These are phyloP conservation scores for Eucalyptus caleyi DNA, from an alignment of 345 rosid species.

Conservation along the genomic window DNA sequence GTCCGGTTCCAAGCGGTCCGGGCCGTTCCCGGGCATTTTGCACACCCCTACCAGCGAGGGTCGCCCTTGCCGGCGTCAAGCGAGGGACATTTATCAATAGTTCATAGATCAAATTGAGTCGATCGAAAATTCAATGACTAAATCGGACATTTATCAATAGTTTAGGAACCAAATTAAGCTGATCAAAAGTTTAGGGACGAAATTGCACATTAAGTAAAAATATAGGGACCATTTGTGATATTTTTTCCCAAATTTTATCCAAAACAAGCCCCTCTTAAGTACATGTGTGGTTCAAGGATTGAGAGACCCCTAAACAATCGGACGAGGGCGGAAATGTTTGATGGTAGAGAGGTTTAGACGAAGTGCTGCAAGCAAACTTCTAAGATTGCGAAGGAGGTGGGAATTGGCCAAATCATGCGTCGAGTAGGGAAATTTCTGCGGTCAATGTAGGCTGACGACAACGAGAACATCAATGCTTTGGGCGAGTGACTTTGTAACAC, in stretches of 20 bases:
- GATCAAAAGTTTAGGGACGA: too few relatives aligned
- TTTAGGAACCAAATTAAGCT: accelerated
- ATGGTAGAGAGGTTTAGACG: not conserved
- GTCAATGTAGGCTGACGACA: not conserved
- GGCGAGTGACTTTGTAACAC: not conserved
- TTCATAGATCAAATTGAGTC: accelerated
- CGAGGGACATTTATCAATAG: too few relatives aligned
- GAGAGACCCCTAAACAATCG: not conserved
- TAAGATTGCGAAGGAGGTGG: not conserved
- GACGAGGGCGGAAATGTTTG: not conserved
- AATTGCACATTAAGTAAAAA: too few relatives aligned
- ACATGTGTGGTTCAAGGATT: not conserved
- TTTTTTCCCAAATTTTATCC: not conserved
- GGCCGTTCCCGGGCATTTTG: too few relatives aligned
- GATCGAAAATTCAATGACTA: too few relatives aligned
- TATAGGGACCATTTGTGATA: too few relatives aligned
- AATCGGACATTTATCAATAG: too few relatives aligned
- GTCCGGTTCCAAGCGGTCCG: too few relatives aligned
- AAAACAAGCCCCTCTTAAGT: not conserved
- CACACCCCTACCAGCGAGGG: too few relatives aligned
- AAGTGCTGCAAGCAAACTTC: not conserved
- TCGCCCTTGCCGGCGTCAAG: too few relatives aligned
- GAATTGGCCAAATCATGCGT: not conserved
- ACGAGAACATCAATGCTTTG: not conserved
- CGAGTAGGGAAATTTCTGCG: not conserved